Conservation (phyloP, 2,329 filamentous ascomycete species). For the Ophiostoma ips region DNA sequence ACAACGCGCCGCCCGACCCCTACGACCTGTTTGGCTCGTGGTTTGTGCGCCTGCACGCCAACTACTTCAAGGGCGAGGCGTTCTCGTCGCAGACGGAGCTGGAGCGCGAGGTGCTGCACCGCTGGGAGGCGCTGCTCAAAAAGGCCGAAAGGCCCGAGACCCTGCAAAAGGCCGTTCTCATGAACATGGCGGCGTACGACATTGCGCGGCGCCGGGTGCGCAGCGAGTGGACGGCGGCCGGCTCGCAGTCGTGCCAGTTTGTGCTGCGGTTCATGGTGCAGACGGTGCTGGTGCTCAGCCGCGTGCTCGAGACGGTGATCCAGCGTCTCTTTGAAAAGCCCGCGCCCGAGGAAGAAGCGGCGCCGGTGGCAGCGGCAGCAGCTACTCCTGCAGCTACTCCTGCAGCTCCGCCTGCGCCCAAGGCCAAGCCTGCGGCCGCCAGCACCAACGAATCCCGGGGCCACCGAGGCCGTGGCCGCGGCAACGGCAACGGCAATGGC, state of each 20-base stretch:
- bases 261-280: slow-evolving; percentile 66
- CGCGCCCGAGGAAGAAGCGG: neutral
- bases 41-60: slow-evolving; percentile 77
- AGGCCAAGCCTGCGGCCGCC: neutral
- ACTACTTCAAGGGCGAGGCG: slow-evolving; percentile 63
- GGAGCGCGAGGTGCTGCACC: slow-evolving; percentile 71
- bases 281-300: slow-evolving; percentile 59
- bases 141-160: slow-evolving; percentile 48
- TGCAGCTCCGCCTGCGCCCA: neutral
- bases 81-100: slow-evolving; percentile 67
- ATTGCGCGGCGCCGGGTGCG: slow-evolving; percentile 45
- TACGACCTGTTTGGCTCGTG: slow-evolving; percentile 57
- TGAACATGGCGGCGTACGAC: slow-evolving; percentile 76
- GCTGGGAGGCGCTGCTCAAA: slow-evolving; percentile 60
- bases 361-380: too few species aligned
- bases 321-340: slow-evolving; percentile 7
- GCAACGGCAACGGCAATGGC: too few species aligned
- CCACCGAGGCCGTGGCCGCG: neutral
- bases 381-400: neutral
- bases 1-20: slow-evolving; percentile 32
- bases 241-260: slow-evolving; percentile 42
- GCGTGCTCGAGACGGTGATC: slow-evolving; percentile 34
- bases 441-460: neutral
- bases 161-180: slow-evolving; percentile 65
- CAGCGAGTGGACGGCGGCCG: slow-evolving; percentile 33